Evolutionary conservation across 2,329 filamentous ascomycete genomes (phyloP).

Genomic region (Pseudogymnoascus sp.): DNA sequence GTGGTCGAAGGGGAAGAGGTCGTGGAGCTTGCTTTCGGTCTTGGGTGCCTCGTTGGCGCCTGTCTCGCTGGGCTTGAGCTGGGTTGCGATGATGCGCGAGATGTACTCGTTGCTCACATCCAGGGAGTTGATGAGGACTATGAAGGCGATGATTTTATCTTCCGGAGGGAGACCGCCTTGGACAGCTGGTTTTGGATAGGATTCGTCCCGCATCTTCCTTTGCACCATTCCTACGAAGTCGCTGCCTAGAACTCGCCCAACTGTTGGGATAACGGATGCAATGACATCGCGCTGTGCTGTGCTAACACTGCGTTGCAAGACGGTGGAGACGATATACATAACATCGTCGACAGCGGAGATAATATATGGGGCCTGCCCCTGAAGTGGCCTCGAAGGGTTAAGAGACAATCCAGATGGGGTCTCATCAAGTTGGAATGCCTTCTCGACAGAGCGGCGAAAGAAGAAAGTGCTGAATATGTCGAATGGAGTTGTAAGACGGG

Average conservation of each 20-base stretch:
- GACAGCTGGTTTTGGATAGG: conserved; percentile 71
- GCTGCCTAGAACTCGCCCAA: conserved; percentile 70
- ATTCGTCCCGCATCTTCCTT: conserved; percentile 94
- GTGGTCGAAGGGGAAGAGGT: conserved; percentile 71
- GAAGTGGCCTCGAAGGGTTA: conserved; percentile 60
- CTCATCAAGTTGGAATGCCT: conserved; percentile 95
- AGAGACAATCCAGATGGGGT: conserved; percentile 71
- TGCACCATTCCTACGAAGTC: conserved; percentile 98
- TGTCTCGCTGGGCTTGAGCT: conserved; percentile 41
- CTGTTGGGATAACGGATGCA: conserved; percentile 65
- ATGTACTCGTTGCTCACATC: conserved; percentile 90
- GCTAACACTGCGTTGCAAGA: conserved; percentile 75
- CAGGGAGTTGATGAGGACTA: conserved; percentile 91
- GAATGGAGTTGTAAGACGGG: conserved; percentile 70
- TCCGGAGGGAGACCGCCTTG: conserved; percentile 81
- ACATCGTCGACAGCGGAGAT: conserved; percentile 95
- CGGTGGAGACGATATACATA: conserved; percentile 97
- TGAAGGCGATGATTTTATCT: conserved; percentile 77
- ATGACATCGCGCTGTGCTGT: conserved; percentile 78
- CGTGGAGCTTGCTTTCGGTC: conserved; percentile 36
- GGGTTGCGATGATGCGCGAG: conserved; percentile 68
- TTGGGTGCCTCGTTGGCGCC: conserved; percentile 22
- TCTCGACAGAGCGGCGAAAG: conserved; percentile 91
- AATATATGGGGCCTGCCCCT: conserved; percentile 78
- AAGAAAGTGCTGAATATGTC: conserved; percentile 93